Base-by-base conservation (phyloP, 805 yeast species). In the Yarrowia sp. region DNA sequence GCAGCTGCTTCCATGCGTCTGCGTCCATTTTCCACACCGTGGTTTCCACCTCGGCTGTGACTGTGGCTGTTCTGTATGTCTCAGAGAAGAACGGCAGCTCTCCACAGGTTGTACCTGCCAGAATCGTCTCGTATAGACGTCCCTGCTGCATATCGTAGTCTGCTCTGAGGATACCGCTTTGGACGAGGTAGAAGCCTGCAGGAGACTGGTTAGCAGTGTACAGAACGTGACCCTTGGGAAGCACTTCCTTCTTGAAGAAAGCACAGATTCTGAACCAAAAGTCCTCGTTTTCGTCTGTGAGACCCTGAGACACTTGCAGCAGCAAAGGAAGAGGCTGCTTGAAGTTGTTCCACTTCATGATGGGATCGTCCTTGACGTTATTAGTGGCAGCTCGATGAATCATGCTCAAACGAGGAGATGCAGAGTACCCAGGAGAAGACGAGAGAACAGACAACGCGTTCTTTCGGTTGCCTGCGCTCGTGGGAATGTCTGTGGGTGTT, bases 51-150 rank as follows among this genome's bases (percentile, higher is more conserved):
- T 87, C 91, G 1, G 88, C 84, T 7, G 78, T 75, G 64, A 86
- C 83, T 4, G 83, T 79, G 11, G 80, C 78, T 10, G 84, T 77
- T 50, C 80, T 77, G 10, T 74, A 73, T 0, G 78, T 71, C 10
- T 76, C 76, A 15, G 74, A 68, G 65, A 76, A 75, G 61, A 76
- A 77, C 2, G 77, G 75, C n/a, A 76, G 70, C 66, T 88, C 91
- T 2, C 96, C 95, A 74, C 88, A 87, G 1, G 89, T 83, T 0
- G 93, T 88, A 66, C 88, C 83, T 4, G 95, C 91, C 63, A 89
- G 80, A 38, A 88, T 84, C 15, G 80, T 72, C 78, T 79, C 77
- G 74, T 77, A 73, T 73, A 85, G 63, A 64, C 71, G 66, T 70
- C 81, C 73, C 72, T 80, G 79, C 68, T 81, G 79, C 70, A 87